A percentile compares a stretch with the other conserved stretches of the same genome.
phyloP scores from a whole-genome alignment of 208 protist genomes.

The Crithidia brevicula region DNA sequence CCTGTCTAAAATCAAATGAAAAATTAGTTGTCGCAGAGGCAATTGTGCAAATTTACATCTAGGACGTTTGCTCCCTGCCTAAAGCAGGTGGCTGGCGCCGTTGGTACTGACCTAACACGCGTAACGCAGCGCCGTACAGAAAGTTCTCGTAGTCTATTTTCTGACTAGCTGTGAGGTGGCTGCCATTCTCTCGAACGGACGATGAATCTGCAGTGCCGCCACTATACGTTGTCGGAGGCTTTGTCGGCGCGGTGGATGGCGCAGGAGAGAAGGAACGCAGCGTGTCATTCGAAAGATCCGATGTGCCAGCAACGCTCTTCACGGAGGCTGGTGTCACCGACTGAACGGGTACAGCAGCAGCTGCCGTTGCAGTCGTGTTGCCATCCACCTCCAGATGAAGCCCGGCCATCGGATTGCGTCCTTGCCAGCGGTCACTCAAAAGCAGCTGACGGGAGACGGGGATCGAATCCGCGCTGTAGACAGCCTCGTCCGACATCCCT shows the following conservation, averaged over 20 bases:
- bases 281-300: not conserved
- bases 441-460: not conserved
- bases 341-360: not conserved
- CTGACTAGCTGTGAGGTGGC: constrained; percentile 38
- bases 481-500: not conserved
- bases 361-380: not conserved
- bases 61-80: not conserved
- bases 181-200: not conserved
- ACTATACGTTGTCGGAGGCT: constrained; percentile 12
- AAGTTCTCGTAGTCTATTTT: constrained; percentile 49
- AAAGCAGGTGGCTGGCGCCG: not conserved
- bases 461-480: not conserved
- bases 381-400: not conserved
- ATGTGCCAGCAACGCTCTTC: not conserved
- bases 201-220: not conserved
- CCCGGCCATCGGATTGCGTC: not conserved
- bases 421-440: constrained; percentile 4
- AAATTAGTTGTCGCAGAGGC: no score
- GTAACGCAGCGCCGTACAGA: constrained; percentile 48
- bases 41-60: not conserved
- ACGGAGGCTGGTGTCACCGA: not conserved
- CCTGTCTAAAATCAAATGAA: no score
- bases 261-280: not conserved
- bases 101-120: constrained; percentile 29
- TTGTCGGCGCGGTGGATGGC: not conserved